phyloP scores from a whole-genome alignment of 1,284 basidiomycete species.

The Uromyces viciae-fabae region DNA sequence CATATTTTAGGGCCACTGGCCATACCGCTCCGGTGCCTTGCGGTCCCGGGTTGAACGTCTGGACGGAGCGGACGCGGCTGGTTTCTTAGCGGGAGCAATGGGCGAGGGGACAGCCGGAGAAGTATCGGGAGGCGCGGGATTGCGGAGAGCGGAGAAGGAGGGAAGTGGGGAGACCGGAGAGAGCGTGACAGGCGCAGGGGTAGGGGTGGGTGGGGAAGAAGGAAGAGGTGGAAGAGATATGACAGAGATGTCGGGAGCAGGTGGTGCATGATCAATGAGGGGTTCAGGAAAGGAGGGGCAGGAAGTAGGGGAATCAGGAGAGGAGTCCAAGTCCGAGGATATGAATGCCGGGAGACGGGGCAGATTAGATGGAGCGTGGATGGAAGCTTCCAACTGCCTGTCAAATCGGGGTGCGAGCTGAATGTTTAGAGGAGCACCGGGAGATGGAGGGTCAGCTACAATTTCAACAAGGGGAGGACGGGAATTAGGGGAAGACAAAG shows the following conservation, averaged over 20 bases:
- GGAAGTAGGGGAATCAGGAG: background rate
- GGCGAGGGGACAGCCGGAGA: too few relatives aligned
- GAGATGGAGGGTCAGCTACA: background rate
- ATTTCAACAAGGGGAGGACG: too few relatives aligned
- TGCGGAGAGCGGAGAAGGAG: background rate
- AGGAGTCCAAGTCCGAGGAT: background rate
- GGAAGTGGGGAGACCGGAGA: background rate
- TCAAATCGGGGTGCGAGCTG: background rate
- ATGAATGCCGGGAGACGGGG: background rate
- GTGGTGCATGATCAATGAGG: background rate
- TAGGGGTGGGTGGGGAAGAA: background rate
- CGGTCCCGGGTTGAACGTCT: background rate
- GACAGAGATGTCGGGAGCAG: background rate
- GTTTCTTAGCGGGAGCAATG: too few relatives aligned
- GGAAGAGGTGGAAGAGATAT: background rate
- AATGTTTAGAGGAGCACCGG: conserved; percentile 5
- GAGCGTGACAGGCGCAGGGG: background rate
- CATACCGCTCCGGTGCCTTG: background rate
- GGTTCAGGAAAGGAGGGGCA: background rate
- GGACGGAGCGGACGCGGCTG: background rate
- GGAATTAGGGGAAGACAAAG: background rate
- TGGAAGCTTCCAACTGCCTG: background rate
- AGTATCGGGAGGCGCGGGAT: background rate
- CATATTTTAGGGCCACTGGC: background rate
- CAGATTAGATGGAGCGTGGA: background rate